Percentiles rank a stretch among this genome's conserved stretches.
These are phyloP conservation scores for Arachis monticola DNA, from an alignment of 331 rosid species.

Conservation along the genomic window DNA sequence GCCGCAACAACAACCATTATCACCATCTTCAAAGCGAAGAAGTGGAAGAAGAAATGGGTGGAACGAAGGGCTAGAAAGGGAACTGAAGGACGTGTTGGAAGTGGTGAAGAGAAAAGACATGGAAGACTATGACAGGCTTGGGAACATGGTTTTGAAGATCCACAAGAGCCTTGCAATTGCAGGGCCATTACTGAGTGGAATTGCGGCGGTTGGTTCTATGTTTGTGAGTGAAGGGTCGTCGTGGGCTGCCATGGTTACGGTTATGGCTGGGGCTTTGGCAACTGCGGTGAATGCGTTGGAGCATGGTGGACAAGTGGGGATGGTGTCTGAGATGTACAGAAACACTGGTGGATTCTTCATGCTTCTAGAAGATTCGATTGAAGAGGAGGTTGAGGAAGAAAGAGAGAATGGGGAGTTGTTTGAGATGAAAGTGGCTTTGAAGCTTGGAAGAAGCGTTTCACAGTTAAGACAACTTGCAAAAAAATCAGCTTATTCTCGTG, in stretches of 20 bases:
- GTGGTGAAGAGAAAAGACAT: slow-evolving; percentile 66
- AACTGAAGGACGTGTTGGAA: slow-evolving; percentile 51
- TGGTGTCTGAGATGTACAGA: slow-evolving; percentile 91
- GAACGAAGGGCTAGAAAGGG: slow-evolving; percentile 62
- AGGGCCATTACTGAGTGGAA: slow-evolving; percentile 66
- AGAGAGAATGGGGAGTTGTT: slow-evolving; percentile 57
- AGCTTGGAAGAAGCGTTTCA: slow-evolving; percentile 51
- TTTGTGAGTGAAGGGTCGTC: slow-evolving; percentile 52
- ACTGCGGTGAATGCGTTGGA: slow-evolving; percentile 59
- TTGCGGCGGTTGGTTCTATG: slow-evolving; percentile 62
- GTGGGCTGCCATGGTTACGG: slow-evolving; percentile 47
- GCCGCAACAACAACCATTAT: slow-evolving; percentile 46
- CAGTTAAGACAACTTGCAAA: slow-evolving; percentile 47
- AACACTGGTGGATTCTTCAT: slow-evolving; percentile 69
- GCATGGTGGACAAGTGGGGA: slow-evolving; percentile 89
- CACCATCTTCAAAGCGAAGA: background rate
- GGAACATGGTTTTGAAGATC: slow-evolving; percentile 59
- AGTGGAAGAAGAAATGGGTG: slow-evolving; percentile 58
- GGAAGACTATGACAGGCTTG: slow-evolving; percentile 69
- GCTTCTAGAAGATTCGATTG: slow-evolving; percentile 46
- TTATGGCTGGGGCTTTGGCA: slow-evolving; percentile 67
- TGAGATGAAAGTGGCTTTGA: slow-evolving; percentile 53
- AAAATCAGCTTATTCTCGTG: slow-evolving; percentile 50
- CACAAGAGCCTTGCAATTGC: slow-evolving; percentile 63
- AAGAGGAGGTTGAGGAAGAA: slow-evolving; percentile 40